Conservation (phyloP, 768 basidiomycete genomes). For the Cubamyces sp. region DNA sequence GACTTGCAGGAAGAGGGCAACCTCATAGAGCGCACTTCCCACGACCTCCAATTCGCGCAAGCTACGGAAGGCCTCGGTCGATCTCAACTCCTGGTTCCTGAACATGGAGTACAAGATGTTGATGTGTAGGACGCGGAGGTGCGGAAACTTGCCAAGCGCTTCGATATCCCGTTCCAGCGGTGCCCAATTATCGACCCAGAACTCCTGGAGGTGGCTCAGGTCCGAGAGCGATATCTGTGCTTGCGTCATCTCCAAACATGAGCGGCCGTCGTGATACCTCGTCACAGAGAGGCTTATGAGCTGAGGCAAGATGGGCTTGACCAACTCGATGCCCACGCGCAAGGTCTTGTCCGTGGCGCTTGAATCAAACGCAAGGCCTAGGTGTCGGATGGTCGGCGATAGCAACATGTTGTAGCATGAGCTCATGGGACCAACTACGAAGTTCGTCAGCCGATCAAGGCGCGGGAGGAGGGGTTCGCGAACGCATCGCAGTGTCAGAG, state of each 20-base stretch:
- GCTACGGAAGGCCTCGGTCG: no score
- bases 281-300: background rate
- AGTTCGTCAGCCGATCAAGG: background rate
- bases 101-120: background rate
- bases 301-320: background rate
- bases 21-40: no score
- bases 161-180: no score
- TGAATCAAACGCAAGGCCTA: background rate
- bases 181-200: no score
- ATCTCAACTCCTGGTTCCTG: no score
- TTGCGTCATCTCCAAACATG: no score
- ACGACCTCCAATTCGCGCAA: no score
- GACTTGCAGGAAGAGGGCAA: no score
- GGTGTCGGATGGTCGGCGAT: background rate
- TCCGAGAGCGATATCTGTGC: no score
- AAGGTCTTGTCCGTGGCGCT: background rate
- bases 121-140: background rate
- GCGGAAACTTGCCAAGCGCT: background rate
- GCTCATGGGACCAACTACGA: background rate
- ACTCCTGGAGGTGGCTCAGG: no score
- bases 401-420: conserved; percentile 1
- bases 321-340: background rate
- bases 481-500: background rate
- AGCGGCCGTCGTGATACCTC: no score
- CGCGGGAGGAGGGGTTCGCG: background rate